Evolutionary conservation across 345 rosid species (phyloP).

Genomic region (Lumnitzera littorea): DNA sequence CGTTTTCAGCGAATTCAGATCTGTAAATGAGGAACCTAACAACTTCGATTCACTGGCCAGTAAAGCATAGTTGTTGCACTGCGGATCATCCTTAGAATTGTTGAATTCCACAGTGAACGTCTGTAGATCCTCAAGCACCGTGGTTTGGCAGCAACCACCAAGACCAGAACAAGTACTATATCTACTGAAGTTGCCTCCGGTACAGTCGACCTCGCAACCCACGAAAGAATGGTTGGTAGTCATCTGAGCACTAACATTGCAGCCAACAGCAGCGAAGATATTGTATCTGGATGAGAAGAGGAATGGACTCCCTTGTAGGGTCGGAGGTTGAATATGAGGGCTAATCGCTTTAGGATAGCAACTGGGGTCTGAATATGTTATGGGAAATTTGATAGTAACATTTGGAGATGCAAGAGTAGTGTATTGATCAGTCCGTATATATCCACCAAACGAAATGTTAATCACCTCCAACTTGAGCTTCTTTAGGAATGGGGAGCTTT

Average conservation of each 20-base stretch:
- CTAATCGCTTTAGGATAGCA: background rate
- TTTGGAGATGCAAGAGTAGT: background rate
- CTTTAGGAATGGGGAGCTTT: background rate
- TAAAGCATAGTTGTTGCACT: slow-evolving; percentile 2
- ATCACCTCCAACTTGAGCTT: background rate
- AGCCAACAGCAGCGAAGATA: background rate
- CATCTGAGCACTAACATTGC: background rate
- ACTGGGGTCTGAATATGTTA: background rate
- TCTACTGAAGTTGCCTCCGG: background rate
- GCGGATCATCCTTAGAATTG: background rate
- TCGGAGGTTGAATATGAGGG: background rate
- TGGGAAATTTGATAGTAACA: slow-evolving; percentile 2
- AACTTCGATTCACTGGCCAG: slow-evolving; percentile 1
- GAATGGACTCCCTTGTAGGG: background rate
- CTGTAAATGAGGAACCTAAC: background rate
- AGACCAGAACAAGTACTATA: background rate
- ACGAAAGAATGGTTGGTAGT: background rate
- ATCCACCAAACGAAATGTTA: background rate
- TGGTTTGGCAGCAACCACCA: background rate
- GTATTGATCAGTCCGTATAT: too few relatives aligned
- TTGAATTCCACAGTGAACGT: background rate
- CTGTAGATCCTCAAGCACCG: background rate
- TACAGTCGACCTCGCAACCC: slow-evolving; percentile 1
- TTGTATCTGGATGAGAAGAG: background rate
- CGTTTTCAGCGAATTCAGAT: background rate